Evolutionary conservation across 768 basidiomycete genomes (phyloP), one percentile per base, ranked within the genome.

Genomic region (Kwoniella newhampshirensis): DNA sequence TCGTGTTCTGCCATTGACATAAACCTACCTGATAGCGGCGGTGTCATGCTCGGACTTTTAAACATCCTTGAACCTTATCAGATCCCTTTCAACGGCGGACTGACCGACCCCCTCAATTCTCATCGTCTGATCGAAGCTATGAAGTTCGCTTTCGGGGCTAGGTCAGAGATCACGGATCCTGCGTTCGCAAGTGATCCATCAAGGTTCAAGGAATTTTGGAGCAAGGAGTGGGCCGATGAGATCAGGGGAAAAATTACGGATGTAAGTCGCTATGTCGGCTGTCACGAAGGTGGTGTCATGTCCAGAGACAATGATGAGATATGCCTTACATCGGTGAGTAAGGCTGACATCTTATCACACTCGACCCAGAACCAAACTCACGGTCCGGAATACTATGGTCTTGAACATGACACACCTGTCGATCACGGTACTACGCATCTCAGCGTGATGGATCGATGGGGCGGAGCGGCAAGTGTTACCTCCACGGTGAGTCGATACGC

Each of bases 341-440:
- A 5, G 48, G 11, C 23, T 32, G 32, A 32, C 32, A 32, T 13
- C 32, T 32, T 32, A 6, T 32, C 13, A n/a, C n/a, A n/a, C 23
- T 20, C 55, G 4, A n/a, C 50, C 25, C 69, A 94, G 91, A 85
- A 90, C 72, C 79, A 71, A 3, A 94, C 94, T 0, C 92, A 96
- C 73, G 74, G 82, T 3, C 82, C 87, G 6, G 81, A 83, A 36
- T 93, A 94, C 77, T 97, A 97, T 74, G 81, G 87, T 28, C 88
- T 92, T 1, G 80, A 86, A 50, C 91, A 84, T 67, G 91, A 90
- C 65, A 76, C 89, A 17, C 80, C 82, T 32, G 80, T 79, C 1
- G 91, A 96, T 76, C 89, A 93, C 76, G 94, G 94, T 45, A 97
- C 94, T 85, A 92, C 90, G 54, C 93, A 97, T 70, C 82, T 87